Conservation (phyloP, 495 filamentous ascomycete genomes). For the Penicillium bovifimosum region DNA sequence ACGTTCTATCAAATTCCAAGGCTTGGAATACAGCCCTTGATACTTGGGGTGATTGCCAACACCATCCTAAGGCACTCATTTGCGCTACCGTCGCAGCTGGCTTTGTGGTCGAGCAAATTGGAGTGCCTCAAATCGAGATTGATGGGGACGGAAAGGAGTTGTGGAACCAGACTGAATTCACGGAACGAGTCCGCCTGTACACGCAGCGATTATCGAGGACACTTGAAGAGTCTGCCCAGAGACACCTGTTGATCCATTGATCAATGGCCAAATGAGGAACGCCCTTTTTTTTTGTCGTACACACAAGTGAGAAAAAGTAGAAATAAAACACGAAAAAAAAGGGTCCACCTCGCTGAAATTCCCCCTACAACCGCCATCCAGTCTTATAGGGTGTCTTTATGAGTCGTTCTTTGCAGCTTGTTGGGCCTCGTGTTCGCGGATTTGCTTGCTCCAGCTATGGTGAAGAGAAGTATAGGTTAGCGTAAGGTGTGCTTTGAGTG, state of each 20-base stretch:
- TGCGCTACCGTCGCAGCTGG: conserved; percentile 84
- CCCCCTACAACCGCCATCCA: conserved; percentile 17
- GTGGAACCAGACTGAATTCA: conserved; percentile 68
- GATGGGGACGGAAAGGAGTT: conserved; percentile 54
- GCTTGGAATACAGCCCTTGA: conserved; percentile 28
- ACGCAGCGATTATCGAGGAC: conserved; percentile 44
- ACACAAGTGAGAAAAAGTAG: conserved; percentile 32
- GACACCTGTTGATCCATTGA: conserved; percentile 43
- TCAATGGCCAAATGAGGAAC: conserved; percentile 34
- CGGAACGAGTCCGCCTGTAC: conserved; percentile 49
- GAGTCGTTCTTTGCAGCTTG: conserved; percentile 53
- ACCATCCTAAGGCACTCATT: conserved; percentile 62
- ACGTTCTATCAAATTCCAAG: conserved; percentile 27
- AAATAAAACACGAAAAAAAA: conserved; percentile 31
- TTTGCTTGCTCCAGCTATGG: conserved; percentile 83
- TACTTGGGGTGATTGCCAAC: conserved; percentile 29
- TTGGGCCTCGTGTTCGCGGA: conserved; percentile 75
- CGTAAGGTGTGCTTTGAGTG: conserved; percentile 1
- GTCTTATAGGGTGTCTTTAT: conserved; percentile 23
- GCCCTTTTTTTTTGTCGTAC: conserved; percentile 46
- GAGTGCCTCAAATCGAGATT: conserved; percentile 59
- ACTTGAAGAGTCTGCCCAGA: conserved; percentile 42
- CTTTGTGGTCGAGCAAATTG: conserved; percentile 92
- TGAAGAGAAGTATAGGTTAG: conserved; percentile 13
- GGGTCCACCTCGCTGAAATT: conserved; percentile 26